Evolutionary conservation across 257 asterid species (phyloP).

Genomic region (Echites panduratus): DNA sequence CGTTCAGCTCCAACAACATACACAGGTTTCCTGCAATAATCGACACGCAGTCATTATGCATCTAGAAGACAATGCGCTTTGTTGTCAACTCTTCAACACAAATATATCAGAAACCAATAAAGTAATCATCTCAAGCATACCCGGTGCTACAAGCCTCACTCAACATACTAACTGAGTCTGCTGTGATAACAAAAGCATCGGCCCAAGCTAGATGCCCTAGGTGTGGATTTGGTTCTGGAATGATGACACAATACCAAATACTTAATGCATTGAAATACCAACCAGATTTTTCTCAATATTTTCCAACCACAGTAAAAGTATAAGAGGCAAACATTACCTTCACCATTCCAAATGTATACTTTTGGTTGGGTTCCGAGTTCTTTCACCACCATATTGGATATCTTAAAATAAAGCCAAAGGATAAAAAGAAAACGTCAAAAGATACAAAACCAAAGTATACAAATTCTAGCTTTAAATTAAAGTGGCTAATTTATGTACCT

Average conservation of each 20-base stretch:
- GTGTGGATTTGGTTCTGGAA: constrained; percentile 88
- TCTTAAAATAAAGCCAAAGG: constrained; percentile 25
- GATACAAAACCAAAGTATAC: background rate
- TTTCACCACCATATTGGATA: constrained; percentile 52
- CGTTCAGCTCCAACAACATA: constrained; percentile 87
- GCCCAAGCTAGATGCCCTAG: constrained; percentile 99
- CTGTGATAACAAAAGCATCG: constrained; percentile 78
- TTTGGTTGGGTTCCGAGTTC: constrained; percentile 77
- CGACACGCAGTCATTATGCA: background rate
- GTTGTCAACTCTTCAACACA: background rate
- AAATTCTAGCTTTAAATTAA: background rate
- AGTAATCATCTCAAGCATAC: constrained; percentile 32
- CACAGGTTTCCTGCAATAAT: constrained; percentile 77
- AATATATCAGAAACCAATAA: constrained; percentile 16
- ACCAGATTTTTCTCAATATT: background rate
- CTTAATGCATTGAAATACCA: background rate
- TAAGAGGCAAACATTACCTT: constrained; percentile 43
- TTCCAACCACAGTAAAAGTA: background rate
- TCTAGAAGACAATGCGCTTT: background rate
- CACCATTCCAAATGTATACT: constrained; percentile 83
- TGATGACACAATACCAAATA: constrained; percentile 14
- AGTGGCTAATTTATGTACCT: constrained; percentile 34
- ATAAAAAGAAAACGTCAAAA: background rate
- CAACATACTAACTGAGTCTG: constrained; percentile 93
- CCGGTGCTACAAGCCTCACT: constrained; percentile 99